Conservation (phyloP, 768 basidiomycete genomes). For the Pisolithus sp. region DNA sequence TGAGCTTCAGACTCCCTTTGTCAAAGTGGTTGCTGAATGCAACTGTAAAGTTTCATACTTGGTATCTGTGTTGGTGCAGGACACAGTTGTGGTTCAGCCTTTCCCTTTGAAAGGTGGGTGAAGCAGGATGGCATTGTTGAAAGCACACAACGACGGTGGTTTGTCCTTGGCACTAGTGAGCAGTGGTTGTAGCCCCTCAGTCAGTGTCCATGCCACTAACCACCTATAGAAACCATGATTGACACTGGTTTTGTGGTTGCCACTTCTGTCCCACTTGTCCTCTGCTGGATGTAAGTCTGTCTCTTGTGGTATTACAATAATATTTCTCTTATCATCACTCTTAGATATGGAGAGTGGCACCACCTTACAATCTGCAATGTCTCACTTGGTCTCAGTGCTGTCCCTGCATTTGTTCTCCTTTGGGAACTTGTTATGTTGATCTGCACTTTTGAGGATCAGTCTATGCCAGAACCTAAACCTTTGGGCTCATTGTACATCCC, state of each 20-base stretch:
- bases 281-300: slow-evolving; percentile 79
- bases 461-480: no score
- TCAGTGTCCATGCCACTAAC: slow-evolving; percentile 1
- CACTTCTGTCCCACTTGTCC: slow-evolving; percentile 75
- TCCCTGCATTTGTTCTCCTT: no score
- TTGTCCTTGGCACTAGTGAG: slow-evolving; percentile 84
- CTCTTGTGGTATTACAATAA: neutral
- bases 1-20: no score
- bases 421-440: no score
- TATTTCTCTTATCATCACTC: neutral
- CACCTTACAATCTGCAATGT: slow-evolving; percentile 83
- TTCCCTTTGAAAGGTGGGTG: slow-evolving; percentile 72
- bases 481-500: no score
- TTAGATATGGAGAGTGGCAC: slow-evolving; percentile 74
- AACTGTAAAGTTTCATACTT: no score
- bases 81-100: slow-evolving; percentile 89
- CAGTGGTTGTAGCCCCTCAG: slow-evolving; percentile 2
- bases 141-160: slow-evolving; percentile 78
- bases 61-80: slow-evolving; percentile 86
- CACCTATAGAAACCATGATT: slow-evolving; percentile 66
- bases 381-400: slow-evolving; percentile 73
- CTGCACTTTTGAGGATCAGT: no score
- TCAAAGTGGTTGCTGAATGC: no score
- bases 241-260: slow-evolving; percentile 77
- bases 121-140: slow-evolving; percentile 76